Percentiles rank a stretch among this genome's conserved stretches.
Conservation (phyloP, 192 early-diverging fungal genomes). For the Podila epigama region DNA sequence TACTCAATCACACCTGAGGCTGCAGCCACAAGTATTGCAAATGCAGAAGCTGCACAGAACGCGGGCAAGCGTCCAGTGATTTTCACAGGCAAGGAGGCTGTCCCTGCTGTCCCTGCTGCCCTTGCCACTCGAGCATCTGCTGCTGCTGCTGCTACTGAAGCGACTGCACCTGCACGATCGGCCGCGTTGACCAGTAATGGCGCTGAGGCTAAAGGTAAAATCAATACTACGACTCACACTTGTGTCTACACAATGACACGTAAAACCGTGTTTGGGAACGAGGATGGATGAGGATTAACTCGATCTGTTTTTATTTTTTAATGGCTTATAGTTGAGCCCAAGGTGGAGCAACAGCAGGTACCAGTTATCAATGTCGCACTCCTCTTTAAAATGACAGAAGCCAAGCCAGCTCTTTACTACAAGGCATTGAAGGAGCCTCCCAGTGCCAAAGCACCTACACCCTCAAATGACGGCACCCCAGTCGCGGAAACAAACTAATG, state of each 20-base stretch:
- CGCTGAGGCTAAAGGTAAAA: too few relatives aligned
- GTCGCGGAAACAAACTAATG: neutral
- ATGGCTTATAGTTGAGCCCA: slow-evolving; percentile 15
- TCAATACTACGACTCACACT: too few relatives aligned
- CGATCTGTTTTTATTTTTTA: neutral
- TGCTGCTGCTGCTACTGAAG: neutral
- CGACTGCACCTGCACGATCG: neutral
- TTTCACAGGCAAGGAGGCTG: slow-evolving; percentile 12
- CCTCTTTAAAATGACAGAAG: slow-evolving; percentile 34
- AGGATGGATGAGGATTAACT: neutral
- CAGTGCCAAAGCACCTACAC: neutral
- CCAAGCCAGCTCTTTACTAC: slow-evolving; percentile 35
- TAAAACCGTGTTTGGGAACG: too few relatives aligned
- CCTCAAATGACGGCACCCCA: neutral
- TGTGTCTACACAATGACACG: too few relatives aligned
- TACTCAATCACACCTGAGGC: slow-evolving; percentile 24
- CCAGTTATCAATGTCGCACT: slow-evolving; percentile 25
- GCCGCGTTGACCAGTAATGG: too few relatives aligned
- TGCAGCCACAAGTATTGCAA: slow-evolving; percentile 11
- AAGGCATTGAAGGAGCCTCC: slow-evolving; percentile 39
- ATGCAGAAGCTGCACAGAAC: slow-evolving; percentile 33
- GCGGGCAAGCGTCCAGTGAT: slow-evolving; percentile 22
- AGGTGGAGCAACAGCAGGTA: slow-evolving; percentile 4
- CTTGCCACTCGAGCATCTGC: slow-evolving; percentile 7
- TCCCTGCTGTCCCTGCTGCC: neutral